phyloP scores from a whole-genome alignment of 495 filamentous ascomycete species.

The Echria macrotheca region DNA sequence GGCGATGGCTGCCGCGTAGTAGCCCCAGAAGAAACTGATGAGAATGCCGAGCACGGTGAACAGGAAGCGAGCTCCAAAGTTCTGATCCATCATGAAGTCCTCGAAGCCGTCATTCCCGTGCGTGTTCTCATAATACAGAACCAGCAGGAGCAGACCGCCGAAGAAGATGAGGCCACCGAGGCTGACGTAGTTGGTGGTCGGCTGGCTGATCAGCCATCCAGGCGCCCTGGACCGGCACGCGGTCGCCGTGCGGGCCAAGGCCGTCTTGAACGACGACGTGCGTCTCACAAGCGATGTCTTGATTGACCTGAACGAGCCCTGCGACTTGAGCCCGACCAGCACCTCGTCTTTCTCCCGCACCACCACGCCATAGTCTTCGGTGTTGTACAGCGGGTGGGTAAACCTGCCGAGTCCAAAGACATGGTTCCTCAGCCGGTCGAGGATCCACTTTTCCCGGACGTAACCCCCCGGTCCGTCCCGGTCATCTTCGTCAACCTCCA shows the following conservation, averaged over 20 bases:
- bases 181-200: not conserved
- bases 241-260: not conserved
- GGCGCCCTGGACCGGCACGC: not conserved
- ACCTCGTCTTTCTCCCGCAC: not conserved
- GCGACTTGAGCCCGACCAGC: not conserved
- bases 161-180: not conserved
- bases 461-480: too few relatives aligned
- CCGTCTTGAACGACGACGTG: not conserved
- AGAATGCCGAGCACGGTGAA: constrained; percentile 35
- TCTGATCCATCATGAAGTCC: constrained; percentile 36
- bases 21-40: constrained; percentile 36
- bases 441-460: too few relatives aligned
- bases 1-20: constrained; percentile 1
- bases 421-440: not conserved
- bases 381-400: not conserved
- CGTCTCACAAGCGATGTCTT: not conserved
- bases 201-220: not conserved
- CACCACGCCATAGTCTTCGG: too few relatives aligned
- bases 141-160: not conserved
- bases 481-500: not conserved
- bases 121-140: constrained; percentile 37
- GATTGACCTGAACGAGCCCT: too few relatives aligned
- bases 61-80: constrained; percentile 39
- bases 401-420: not conserved
- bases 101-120: constrained; percentile 32